These are phyloP conservation scores for Darksidea phi DNA, from an alignment of 495 filamentous ascomycete genomes.

Conservation along the genomic window DNA sequence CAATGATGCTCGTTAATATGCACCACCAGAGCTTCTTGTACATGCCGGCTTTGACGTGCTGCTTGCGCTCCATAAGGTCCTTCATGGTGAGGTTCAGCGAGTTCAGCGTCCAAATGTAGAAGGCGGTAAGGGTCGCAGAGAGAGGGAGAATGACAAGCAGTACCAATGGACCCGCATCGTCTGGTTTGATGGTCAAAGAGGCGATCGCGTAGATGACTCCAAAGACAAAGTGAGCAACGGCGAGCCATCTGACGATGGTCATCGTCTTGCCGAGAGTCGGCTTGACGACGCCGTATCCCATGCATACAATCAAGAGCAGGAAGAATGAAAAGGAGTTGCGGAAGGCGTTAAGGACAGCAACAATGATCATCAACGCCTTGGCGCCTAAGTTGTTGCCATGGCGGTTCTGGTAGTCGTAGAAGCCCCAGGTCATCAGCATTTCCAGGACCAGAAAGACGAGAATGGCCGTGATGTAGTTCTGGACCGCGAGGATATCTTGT, in stretches of 20 bases:
- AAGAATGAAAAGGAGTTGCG: conserved; percentile 99
- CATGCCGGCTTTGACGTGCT: conserved; percentile 90
- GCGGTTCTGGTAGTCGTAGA: conserved; percentile 92
- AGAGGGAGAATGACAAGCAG: conserved; percentile 92
- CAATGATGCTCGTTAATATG: conserved; percentile 84
- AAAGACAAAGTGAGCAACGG: conserved; percentile 89
- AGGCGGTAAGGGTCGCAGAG: conserved; percentile 87
- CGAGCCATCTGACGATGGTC: conserved; percentile 88
- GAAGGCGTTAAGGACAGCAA: conserved; percentile 86
- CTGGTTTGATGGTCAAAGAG: conserved; percentile 83
- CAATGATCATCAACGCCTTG: conserved; percentile 82
- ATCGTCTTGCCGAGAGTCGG: conserved; percentile 89
- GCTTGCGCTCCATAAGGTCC: conserved; percentile 88
- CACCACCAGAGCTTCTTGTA: conserved; percentile 99
- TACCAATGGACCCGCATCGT: conserved; percentile 80
- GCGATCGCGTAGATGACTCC: conserved; percentile 91
- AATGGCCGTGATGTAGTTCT: conserved; percentile 99
- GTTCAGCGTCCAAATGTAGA: conserved; percentile 99
- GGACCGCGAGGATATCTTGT: conserved; percentile 92
- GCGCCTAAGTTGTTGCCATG: conserved; percentile 80
- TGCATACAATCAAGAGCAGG: conserved; percentile 95
- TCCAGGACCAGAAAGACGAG: conserved; percentile 91
- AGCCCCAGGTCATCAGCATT: conserved; percentile 98
- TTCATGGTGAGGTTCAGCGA: conserved; percentile 93
- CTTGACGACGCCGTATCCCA: conserved; percentile 99